Evolutionary conservation across 2,329 filamentous ascomycete species (phyloP).

Genomic region (Penicillium sp.): DNA sequence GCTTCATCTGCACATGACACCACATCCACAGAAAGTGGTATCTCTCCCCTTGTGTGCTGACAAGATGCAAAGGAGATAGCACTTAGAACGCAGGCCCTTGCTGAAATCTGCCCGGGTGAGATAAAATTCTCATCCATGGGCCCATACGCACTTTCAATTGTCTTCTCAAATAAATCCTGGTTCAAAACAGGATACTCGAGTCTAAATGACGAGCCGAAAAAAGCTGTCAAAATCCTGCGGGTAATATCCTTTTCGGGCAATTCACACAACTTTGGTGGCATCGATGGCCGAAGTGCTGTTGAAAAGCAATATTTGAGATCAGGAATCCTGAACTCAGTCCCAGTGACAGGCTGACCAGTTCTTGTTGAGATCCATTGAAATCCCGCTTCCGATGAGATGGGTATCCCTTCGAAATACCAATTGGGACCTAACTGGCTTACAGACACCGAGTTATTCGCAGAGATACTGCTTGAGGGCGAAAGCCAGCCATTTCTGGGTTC

Average conservation of each 20-base stretch:
- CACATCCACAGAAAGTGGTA: not conserved
- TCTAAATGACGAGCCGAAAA: conserved; percentile 9
- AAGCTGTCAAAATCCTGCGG: not conserved
- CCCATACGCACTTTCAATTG: conserved; percentile 10
- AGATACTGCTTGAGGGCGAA: not conserved
- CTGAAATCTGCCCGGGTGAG: conserved; percentile 4
- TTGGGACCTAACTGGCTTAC: conserved; percentile 15
- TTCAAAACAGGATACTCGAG: conserved; percentile 13
- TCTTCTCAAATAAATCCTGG: conserved; percentile 5
- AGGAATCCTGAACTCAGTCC: conserved; percentile 11
- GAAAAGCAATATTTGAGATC: not conserved
- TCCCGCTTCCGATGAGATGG: conserved; percentile 15
- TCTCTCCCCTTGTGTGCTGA: not conserved
- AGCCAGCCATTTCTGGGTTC: no score
- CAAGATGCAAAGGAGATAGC: conserved; percentile 10
- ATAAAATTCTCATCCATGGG: not conserved
- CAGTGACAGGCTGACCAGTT: conserved; percentile 12
- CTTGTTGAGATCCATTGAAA: conserved; percentile 15
- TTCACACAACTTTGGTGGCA: not conserved
- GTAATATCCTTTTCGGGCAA: conserved; percentile 9
- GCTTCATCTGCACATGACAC: conserved; percentile 8
- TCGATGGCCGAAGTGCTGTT: not conserved
- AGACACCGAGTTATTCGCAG: not conserved
- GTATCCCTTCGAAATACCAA: conserved; percentile 21
- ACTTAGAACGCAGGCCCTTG: conserved; percentile 13